Percentiles rank a stretch among this genome's conserved stretches.
Conservation (phyloP, 2,329 filamentous ascomycete genomes). For the Colletotrichum shisoi region DNA sequence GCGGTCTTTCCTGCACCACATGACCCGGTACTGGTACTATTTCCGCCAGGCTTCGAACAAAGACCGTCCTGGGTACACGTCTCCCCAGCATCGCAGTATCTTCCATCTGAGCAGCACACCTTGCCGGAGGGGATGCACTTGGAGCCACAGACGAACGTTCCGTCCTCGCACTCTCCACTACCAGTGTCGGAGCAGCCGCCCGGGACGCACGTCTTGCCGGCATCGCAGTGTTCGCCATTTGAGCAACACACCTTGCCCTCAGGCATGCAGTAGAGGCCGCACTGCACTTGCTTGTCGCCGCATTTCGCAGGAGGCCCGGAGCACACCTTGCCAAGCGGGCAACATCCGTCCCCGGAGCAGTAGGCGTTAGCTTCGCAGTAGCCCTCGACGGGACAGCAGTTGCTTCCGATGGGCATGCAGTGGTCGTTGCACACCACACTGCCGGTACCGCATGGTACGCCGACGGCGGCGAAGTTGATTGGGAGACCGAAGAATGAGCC, state of each 20-base stretch:
- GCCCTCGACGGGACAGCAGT: constrained; percentile 2
- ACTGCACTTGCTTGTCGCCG: neutral
- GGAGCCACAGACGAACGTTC: constrained; percentile 42
- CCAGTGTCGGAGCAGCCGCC: constrained; percentile 46
- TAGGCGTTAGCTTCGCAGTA: constrained; percentile 1
- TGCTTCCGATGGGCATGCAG: constrained; percentile 1
- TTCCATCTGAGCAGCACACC: constrained; percentile 46
- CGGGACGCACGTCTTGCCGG: constrained; percentile 44
- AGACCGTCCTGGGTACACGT: constrained; percentile 40
- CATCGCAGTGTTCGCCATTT: constrained; percentile 43
- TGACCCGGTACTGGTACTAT: neutral
- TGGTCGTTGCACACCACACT: neutral
- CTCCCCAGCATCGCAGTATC: constrained; percentile 47
- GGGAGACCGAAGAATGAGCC: neutral
- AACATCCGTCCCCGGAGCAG: constrained; percentile 4
- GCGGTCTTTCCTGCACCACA: neutral
- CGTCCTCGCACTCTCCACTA: constrained; percentile 41
- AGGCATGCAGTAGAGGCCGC: constrained; percentile 3
- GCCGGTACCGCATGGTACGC: neutral
- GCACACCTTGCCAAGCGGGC: constrained; percentile 6
- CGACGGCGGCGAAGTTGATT: neutral
- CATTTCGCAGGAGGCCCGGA: neutral
- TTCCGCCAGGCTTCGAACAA: neutral
- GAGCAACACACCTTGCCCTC: neutral
- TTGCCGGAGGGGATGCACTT: constrained; percentile 47